phyloP scores from a whole-genome alignment of 306 rosid genomes.

The Lathyrus sativus region DNA sequence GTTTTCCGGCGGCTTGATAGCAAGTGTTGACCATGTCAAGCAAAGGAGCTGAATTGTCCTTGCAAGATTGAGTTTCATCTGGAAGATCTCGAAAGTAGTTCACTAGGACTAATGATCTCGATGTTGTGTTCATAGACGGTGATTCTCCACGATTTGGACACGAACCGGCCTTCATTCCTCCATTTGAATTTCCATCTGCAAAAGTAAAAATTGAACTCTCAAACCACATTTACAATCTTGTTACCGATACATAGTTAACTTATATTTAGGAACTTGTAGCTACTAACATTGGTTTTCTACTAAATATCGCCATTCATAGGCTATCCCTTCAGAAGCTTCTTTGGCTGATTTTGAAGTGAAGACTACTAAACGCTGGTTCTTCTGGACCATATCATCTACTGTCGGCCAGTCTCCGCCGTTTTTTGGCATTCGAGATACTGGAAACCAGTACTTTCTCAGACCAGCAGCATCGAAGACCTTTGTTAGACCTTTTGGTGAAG shows the following conservation, averaged over 20 bases:
- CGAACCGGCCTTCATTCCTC: constrained; percentile 69
- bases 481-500: constrained; percentile 81
- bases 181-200: constrained; percentile 61
- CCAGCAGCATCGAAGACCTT: constrained; percentile 93
- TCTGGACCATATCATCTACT: constrained; percentile 69
- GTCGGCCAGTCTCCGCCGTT: constrained; percentile 89
- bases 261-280: not conserved
- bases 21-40: constrained; percentile 73
- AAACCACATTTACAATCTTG: constrained; percentile 14
- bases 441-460: constrained; percentile 83
- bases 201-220: constrained; percentile 29
- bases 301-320: constrained; percentile 81
- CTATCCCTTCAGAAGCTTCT: constrained; percentile 89
- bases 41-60: constrained; percentile 72
- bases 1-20: constrained; percentile 57
- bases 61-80: constrained; percentile 52
- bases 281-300: constrained; percentile 93
- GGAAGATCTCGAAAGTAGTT: constrained; percentile 63
- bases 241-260: not conserved
- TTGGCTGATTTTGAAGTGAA: constrained; percentile 81
- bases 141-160: constrained; percentile 76
- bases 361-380: constrained; percentile 81
- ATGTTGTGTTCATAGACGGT: constrained; percentile 50
- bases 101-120: constrained; percentile 67
- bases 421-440: constrained; percentile 83